Evolutionary conservation across 2,329 filamentous ascomycete genomes (phyloP), one percentile per base, ranked within the genome.

Genomic region (Alternaria arborescens): DNA sequence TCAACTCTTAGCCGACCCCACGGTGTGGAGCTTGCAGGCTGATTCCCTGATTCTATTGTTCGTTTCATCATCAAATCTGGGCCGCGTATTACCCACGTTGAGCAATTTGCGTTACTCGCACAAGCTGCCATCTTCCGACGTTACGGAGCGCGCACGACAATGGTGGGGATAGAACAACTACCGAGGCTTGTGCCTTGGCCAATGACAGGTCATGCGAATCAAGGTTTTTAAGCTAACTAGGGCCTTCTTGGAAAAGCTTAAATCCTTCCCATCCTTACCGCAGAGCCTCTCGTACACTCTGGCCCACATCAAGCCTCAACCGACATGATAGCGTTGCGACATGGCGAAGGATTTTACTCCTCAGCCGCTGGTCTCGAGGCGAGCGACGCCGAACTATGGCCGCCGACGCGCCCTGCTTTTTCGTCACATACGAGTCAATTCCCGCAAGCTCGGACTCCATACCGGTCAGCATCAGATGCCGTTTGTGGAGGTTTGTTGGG

Each of bases 401-500:
- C 54, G 58, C 58, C 18, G 26, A 26, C 48, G n/a, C 36, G 38
- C 22, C 51, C 40, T 55, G 54, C 40, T 55, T 41, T 42, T 41
- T 47, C 46, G 41, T 53, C 50, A 41, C 32, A 48, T 59, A 47
- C 57, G 53, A 55, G 52, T 59, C 54, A 36, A 42, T 52, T 61
- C 32, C 51, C 58, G 55, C 47, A 51, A 41, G 51, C 24, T 36
- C 44, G 47, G 57, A 60, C 65, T 62, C 61, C 65, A 68, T 63
- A 64, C 57, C 61, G 61, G 56, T 64, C 48, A 62, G 42, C 4
- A 36, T 14, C 14, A 36, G 55, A 48, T 44, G 42, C 53, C 57
- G 24, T 57, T 38, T 52, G 52, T 63, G 58, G 62, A 55, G 43
- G 44, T 26, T 53, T 48, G 12, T 43, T 24, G 34, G 26, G 41